Evolutionary conservation across 441 rosid genomes (phyloP).

Genomic region (Adansonia madagascariensis): DNA sequence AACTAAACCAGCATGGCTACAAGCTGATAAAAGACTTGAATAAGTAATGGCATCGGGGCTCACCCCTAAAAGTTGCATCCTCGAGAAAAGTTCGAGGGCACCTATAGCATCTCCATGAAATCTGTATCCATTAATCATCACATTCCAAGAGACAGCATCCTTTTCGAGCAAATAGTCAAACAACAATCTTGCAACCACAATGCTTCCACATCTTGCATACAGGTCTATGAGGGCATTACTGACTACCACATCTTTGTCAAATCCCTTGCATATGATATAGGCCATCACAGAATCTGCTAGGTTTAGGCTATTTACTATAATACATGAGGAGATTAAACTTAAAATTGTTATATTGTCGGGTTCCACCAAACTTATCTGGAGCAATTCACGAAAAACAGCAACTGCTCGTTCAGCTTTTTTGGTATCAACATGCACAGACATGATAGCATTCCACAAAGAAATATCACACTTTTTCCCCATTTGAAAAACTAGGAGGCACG

Average conservation of each 20-base stretch:
- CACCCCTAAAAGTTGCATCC: conserved; percentile 36
- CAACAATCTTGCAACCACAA: conserved; percentile 29
- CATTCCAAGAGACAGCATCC: conserved; percentile 40
- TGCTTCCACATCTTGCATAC: conserved; percentile 40
- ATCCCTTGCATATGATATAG: conserved; percentile 39
- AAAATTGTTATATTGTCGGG: conserved; percentile 43
- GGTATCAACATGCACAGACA: conserved; percentile 41
- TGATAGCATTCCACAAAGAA: conserved; percentile 54
- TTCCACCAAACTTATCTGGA: conserved; percentile 32
- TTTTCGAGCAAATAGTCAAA: conserved; percentile 30
- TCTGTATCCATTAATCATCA: conserved; percentile 40
- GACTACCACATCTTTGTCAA: conserved; percentile 30
- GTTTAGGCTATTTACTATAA: conserved; percentile 31
- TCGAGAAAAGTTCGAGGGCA: conserved; percentile 35
- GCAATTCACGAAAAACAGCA: conserved; percentile 33
- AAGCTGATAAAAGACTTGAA: conserved; percentile 40
- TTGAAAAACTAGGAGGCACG: conserved; percentile 40
- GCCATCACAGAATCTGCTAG: conserved; percentile 33
- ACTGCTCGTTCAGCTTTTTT: conserved; percentile 32
- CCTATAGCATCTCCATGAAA: conserved; percentile 32
- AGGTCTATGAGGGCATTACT: conserved; percentile 39
- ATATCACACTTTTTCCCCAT: conserved; percentile 34
- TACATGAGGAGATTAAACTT: conserved; percentile 44
- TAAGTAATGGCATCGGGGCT: conserved; percentile 35
- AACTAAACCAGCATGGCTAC: conserved; percentile 44